Conservation (phyloP, 768 basidiomycete species). For the Tubosaeta sp. region DNA sequence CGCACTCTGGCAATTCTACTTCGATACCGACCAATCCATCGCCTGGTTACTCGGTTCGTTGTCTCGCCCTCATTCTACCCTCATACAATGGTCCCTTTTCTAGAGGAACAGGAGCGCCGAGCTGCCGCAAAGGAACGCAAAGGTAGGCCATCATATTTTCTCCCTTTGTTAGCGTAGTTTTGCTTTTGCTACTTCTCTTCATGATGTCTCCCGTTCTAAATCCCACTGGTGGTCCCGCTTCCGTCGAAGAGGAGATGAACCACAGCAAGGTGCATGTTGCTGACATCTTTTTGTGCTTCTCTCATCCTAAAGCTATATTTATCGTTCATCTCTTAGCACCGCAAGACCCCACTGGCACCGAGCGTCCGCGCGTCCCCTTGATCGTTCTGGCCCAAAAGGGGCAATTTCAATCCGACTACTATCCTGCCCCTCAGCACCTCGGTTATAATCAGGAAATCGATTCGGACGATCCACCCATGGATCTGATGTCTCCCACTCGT, state of each 20-base stretch:
- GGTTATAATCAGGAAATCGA: constrained; percentile 23
- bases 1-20: constrained; percentile 83
- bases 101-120: constrained; percentile 69
- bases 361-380: constrained; percentile 51
- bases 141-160: constrained; percentile 60
- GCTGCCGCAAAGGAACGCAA: constrained; percentile 66
- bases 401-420: constrained; percentile 30
- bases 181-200: constrained; percentile 31
- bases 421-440: constrained; percentile 21
- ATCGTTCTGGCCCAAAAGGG: constrained; percentile 60
- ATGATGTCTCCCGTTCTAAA: constrained; percentile 31
- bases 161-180: constrained; percentile 31
- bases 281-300: constrained; percentile 20
- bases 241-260: constrained; percentile 33
- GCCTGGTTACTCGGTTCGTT: constrained; percentile 69
- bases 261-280: constrained; percentile 58
- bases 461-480: constrained; percentile 30
- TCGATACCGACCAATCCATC: constrained; percentile 75
- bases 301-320: constrained; percentile 14
- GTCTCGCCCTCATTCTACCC: not conserved
- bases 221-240: constrained; percentile 33
- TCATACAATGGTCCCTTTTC: not conserved
- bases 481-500: constrained; percentile 29
- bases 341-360: constrained; percentile 15
- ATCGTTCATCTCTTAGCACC: constrained; percentile 19